These are phyloP conservation scores for Leccinum disarticulatum DNA, from an alignment of 768 basidiomycete genomes.

Conservation along the genomic window DNA sequence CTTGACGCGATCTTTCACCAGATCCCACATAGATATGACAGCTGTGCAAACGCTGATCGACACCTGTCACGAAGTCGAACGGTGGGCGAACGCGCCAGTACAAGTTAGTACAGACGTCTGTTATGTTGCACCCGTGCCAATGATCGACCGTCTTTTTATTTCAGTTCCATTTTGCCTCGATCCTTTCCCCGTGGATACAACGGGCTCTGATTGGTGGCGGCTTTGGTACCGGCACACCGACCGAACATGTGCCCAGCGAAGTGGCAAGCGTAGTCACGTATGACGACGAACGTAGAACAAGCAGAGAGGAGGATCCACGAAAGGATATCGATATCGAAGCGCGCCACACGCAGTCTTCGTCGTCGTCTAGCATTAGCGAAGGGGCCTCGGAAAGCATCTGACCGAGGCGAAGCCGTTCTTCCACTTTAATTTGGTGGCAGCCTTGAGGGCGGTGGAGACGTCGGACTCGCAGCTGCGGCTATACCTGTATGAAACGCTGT, in stretches of 20 bases:
- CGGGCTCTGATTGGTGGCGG: conserved; percentile 87
- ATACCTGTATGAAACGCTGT: conserved; percentile 6
- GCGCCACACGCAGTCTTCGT: conserved; percentile 21
- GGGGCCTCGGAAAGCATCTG: conserved; percentile 24
- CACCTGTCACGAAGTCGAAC: conserved; percentile 81
- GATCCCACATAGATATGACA: conserved; percentile 89
- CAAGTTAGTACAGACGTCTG: conserved; percentile 48
- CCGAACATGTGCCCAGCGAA: conserved; percentile 47
- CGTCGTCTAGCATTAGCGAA: not conserved
- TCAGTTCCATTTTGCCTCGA: conserved; percentile 91
- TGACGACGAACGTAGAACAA: conserved; percentile 37
- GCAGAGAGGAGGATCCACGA: not conserved
- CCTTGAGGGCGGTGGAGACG: conserved; percentile 67
- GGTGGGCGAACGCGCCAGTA: conserved; percentile 75
- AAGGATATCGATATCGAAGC: conserved; percentile 32
- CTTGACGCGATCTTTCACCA: conserved; percentile 28
- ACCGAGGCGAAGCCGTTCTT: conserved; percentile 74
- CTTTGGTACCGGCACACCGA: conserved; percentile 69
- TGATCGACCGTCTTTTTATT: not conserved
- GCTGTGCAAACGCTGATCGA: conserved; percentile 91
- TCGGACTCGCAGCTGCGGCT: conserved; percentile 17
- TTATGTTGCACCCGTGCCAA: not conserved
- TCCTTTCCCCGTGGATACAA: conserved; percentile 92
- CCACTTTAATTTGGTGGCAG: conserved; percentile 81
- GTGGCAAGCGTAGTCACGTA: conserved; percentile 79